Percentiles rank a stretch among this genome's conserved stretches.
Conservation (phyloP, 2,329 filamentous ascomycete genomes). For the Ilyonectria robusta region DNA sequence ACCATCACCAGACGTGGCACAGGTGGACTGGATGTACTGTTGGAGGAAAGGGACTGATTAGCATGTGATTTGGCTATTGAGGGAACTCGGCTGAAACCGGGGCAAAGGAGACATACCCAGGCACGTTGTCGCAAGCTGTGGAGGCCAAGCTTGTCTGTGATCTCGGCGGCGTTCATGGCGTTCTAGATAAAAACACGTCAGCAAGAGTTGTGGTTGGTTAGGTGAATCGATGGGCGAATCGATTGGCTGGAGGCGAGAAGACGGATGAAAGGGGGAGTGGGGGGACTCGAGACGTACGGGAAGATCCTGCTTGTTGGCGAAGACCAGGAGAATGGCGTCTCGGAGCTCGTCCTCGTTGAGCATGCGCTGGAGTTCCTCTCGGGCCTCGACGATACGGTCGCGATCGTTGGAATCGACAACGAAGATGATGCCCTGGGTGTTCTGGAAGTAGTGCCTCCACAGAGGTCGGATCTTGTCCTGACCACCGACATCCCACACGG, state of each 20-base stretch:
- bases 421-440: conserved; percentile 99
- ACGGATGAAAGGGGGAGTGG: conserved; percentile 34
- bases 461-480: conserved; percentile 99
- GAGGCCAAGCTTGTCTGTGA: conserved; percentile 99
- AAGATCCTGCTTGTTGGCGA: conserved; percentile 99
- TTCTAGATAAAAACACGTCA: conserved; percentile 71
- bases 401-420: conserved; percentile 99
- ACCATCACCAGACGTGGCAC: conserved; percentile 98
- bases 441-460: conserved; percentile 99
- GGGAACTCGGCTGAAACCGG: background rate
- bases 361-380: conserved; percentile 97
- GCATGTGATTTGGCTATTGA: conserved; percentile 30
- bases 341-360: conserved; percentile 99
- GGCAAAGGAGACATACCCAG: conserved; percentile 81
- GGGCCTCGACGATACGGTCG: conserved; percentile 96
- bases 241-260: conserved; percentile 18
- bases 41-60: conserved; percentile 40
- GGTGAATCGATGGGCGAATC: conserved; percentile 14
- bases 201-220: conserved; percentile 25
- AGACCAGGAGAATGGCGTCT: conserved; percentile 95
- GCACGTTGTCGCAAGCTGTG: conserved; percentile 98
- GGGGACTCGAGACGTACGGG: conserved; percentile 74
- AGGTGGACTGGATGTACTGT: conserved; percentile 99
- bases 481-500: conserved; percentile 99
- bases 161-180: conserved; percentile 99